These are phyloP conservation scores for Lodderomyces elongisporus DNA, from an alignment of 1,139 yeast genomes.

Conservation along the genomic window DNA sequence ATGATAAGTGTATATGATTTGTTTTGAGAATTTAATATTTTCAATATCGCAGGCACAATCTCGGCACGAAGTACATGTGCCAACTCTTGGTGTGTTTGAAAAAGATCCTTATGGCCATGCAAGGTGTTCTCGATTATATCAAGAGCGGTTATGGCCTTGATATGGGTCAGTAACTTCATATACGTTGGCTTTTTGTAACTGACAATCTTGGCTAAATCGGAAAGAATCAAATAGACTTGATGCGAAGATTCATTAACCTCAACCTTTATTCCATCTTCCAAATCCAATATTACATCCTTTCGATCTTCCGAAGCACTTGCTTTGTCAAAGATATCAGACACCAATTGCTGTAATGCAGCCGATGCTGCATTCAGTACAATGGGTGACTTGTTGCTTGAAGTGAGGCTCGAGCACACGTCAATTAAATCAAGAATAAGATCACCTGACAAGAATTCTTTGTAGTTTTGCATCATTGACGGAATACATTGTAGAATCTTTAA, in stretches of 20 bases:
- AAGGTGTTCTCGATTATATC: slow-evolving; percentile 74
- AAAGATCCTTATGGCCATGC: slow-evolving; percentile 49
- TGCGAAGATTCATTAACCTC: slow-evolving; percentile 50
- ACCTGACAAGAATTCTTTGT: slow-evolving; percentile 52
- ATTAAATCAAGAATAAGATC: slow-evolving; percentile 55
- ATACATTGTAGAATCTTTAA: slow-evolving; percentile 80
- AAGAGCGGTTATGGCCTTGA: slow-evolving; percentile 67
- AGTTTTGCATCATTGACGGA: slow-evolving; percentile 68
- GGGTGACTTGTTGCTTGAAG: slow-evolving; percentile 61
- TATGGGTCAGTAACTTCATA: slow-evolving; percentile 40
- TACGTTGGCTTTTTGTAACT: slow-evolving; percentile 53
- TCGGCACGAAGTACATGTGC: slow-evolving; percentile 59
- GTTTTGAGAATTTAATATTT: slow-evolving; percentile 44
- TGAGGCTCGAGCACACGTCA: slow-evolving; percentile 66
- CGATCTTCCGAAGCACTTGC: slow-evolving; percentile 9
- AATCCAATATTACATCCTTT: slow-evolving; percentile 24
- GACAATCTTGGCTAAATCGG: slow-evolving; percentile 65
- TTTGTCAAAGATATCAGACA: slow-evolving; percentile 71
- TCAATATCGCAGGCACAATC: slow-evolving; percentile 68
- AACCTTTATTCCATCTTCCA: slow-evolving; percentile 42
- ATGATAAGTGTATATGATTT: slow-evolving; percentile 64
- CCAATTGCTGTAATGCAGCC: slow-evolving; percentile 85
- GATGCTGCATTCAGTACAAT: slow-evolving; percentile 89
- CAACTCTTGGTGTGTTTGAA: slow-evolving; percentile 59
- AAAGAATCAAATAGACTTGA: slow-evolving; percentile 66